Conservation (phyloP, 768 basidiomycete species). For the Trametes coccinea region DNA sequence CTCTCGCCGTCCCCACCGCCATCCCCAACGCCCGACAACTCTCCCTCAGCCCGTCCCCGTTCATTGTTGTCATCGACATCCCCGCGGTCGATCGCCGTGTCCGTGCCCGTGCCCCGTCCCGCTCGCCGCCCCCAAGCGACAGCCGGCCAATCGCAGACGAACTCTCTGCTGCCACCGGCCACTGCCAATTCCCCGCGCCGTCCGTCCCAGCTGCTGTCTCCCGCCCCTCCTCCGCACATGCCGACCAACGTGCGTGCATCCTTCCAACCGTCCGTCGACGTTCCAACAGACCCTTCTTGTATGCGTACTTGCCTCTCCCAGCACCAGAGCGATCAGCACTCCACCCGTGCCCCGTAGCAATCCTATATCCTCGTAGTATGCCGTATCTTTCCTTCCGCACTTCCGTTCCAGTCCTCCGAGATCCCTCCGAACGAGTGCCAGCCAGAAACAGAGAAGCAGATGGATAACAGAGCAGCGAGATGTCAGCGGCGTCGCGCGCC, state of each 20-base stretch:
- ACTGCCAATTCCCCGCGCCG: neutral
- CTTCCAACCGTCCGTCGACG: neutral
- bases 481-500: neutral
- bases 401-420: constrained; percentile 16
- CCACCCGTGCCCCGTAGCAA: no score
- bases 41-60: neutral
- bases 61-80: neutral
- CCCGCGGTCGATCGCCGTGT: neutral
- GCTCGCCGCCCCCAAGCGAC: constrained; percentile 14
- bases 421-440: constrained; percentile 10
- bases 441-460: neutral
- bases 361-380: no score
- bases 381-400: neutral
- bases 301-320: neutral
- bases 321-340: constrained; percentile 10
- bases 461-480: neutral
- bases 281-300: neutral
- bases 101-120: neutral
- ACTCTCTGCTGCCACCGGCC: constrained; percentile 14
- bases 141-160: constrained; percentile 21
- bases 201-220: constrained; percentile 8
- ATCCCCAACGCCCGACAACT: neutral
- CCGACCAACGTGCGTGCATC: constrained; percentile 26
- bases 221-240: constrained; percentile 18
- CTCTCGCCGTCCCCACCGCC: neutral